These are phyloP conservation scores for Chaetoceros tenuissimus DNA, from an alignment of 108 stramenopile species.

Conservation along the genomic window DNA sequence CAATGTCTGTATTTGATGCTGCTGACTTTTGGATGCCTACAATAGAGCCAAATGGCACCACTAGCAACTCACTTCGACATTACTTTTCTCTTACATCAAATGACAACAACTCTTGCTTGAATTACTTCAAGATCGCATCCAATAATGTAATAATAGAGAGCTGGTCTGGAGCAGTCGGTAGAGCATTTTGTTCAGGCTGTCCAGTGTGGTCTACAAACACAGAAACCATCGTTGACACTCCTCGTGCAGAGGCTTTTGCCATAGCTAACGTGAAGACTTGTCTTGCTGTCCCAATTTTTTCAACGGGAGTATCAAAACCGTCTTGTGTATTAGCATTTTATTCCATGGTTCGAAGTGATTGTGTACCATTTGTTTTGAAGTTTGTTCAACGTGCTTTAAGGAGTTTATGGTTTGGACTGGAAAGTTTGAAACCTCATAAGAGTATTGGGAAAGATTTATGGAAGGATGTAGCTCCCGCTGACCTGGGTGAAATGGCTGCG, in stretches of 20 bases:
- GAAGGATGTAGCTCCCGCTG: conserved; percentile 72
- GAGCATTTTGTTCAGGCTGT: conserved; percentile 71
- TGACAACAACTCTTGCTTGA: conserved; percentile 32
- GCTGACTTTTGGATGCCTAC: conserved; percentile 86
- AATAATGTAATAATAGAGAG: conserved; percentile 39
- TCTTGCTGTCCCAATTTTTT: conserved; percentile 76
- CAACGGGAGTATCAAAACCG: conserved; percentile 45
- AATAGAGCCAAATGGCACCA: conserved; percentile 6
- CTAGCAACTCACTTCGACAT: conserved; percentile 35
- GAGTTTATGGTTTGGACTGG: conserved; percentile 72
- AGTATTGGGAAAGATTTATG: conserved; percentile 60
- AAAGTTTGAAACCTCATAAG: conserved; percentile 63
- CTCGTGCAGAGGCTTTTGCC: conserved; percentile 41
- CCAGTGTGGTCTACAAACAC: conserved; percentile 83
- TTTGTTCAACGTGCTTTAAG: conserved; percentile 85
- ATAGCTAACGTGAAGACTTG: conserved; percentile 59
- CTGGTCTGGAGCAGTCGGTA: conserved; percentile 80
- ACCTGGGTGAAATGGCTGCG: conserved; percentile 89
- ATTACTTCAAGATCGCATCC: conserved; percentile 38
- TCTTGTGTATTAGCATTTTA: conserved; percentile 75
- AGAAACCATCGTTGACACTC: conserved; percentile 49
- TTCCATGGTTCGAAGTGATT: conserved; percentile 55
- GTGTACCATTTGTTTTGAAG: conserved; percentile 76
- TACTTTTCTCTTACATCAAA: conserved; percentile 49
- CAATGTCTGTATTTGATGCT: conserved; percentile 91